phyloP scores from a whole-genome alignment of 2,329 filamentous ascomycete species.

The Colletotrichum filicis region DNA sequence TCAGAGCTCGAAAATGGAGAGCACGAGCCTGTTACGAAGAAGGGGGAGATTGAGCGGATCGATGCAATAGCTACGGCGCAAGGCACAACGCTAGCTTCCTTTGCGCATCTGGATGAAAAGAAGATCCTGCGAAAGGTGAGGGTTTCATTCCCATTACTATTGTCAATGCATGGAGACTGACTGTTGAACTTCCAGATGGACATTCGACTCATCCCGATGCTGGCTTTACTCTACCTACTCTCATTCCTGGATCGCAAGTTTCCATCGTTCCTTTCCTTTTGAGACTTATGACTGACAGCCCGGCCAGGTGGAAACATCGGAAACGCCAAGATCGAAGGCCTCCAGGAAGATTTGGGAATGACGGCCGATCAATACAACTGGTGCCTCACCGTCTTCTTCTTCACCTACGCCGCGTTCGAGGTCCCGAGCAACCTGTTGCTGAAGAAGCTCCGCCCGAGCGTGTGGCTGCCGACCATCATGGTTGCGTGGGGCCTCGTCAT shows the following conservation, averaged over 20 bases:
- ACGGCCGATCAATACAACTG: constrained; percentile 77
- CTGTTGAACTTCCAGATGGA: constrained; percentile 54
- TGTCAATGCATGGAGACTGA: constrained; percentile 11
- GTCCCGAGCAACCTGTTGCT: constrained; percentile 82
- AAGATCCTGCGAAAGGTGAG: constrained; percentile 66
- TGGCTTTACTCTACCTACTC: constrained; percentile 75
- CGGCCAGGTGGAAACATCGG: constrained; percentile 66
- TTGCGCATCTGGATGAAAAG: constrained; percentile 63
- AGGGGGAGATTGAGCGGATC: constrained; percentile 13
- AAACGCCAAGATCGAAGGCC: constrained; percentile 73
- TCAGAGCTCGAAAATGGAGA: constrained; percentile 22
- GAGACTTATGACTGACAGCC: not conserved
- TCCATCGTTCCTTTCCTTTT: too few relatives aligned
- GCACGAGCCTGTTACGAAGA: not conserved
- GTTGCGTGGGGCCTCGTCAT: constrained; percentile 63
- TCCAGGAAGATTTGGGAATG: constrained; percentile 66
- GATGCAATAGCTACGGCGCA: constrained; percentile 10
- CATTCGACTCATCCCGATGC: constrained; percentile 65
- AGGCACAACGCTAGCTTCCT: constrained; percentile 21
- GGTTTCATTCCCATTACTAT: not conserved
- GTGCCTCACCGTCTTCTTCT: constrained; percentile 79
- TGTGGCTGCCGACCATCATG: constrained; percentile 84
- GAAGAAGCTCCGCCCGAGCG: constrained; percentile 76
- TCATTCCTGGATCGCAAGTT: constrained; percentile 72
- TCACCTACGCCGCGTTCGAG: constrained; percentile 82